Conservation (phyloP, 176 grass and related monocot species). For the Luzula sylvatica region DNA sequence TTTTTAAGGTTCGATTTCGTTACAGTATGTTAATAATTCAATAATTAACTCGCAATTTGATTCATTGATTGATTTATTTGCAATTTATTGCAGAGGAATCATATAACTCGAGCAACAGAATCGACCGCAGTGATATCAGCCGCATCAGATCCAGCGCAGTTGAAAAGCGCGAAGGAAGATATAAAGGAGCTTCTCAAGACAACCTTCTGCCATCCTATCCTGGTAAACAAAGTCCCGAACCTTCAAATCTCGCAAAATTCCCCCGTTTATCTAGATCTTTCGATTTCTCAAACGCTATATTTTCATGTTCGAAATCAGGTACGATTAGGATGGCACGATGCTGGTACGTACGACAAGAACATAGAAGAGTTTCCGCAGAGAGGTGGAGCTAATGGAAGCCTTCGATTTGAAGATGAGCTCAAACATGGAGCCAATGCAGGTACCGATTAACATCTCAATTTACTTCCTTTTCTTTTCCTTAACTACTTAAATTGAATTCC, state of each 20-base stretch:
- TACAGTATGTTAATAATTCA: neutral
- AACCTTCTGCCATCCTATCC: constrained; percentile 70
- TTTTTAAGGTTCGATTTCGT: constrained; percentile 37
- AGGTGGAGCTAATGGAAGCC: constrained; percentile 92
- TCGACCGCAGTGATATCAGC: constrained; percentile 30
- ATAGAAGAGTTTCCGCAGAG: constrained; percentile 79
- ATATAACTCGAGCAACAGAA: constrained; percentile 17
- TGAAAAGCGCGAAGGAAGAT: constrained; percentile 77
- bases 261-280: no score
- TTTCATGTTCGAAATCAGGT: constrained; percentile 31
- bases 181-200: constrained; percentile 65
- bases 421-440: constrained; percentile 98
- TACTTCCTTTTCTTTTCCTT: neutral
- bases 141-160: constrained; percentile 47
- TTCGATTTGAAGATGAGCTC: constrained; percentile 81
- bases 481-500: neutral
- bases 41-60: no score
- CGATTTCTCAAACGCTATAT: no score
- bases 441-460: constrained; percentile 10
- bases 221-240: constrained; percentile 50
- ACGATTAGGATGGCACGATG: constrained; percentile 91
- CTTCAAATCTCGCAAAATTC: neutral
- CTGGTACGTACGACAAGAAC: constrained; percentile 89
- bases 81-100: constrained; percentile 16
- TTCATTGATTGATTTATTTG: no score